Evolutionary conservation across 1,284 basidiomycete genomes (phyloP).

Genomic region (Apiotrichum porosum): DNA sequence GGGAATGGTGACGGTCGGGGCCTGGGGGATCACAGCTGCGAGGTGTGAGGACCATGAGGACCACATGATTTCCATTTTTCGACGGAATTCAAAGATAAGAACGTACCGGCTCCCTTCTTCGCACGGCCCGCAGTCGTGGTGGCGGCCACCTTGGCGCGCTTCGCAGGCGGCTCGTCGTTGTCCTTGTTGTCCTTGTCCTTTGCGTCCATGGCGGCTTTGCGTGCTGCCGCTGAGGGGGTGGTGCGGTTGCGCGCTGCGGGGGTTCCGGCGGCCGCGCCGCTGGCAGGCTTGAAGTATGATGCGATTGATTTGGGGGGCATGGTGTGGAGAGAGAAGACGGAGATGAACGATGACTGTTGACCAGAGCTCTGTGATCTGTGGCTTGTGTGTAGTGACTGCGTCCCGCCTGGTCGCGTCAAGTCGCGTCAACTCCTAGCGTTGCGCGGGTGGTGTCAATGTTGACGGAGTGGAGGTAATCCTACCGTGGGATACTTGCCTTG

Average conservation of each 20-base stretch:
- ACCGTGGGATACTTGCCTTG: no score
- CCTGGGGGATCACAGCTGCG: neutral
- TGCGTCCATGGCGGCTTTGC: slow-evolving; percentile 22
- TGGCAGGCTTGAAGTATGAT: slow-evolving; percentile 16
- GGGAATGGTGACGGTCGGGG: slow-evolving; percentile 7
- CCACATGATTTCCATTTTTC: no score
- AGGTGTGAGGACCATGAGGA: neutral
- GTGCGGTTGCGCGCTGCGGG: neutral
- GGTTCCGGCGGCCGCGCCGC: neutral
- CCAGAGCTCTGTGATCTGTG: no score
- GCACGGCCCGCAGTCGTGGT: no score
- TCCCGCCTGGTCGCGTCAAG: no score
- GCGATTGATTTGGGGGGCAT: slow-evolving; percentile 17
- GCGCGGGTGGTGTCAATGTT: no score
- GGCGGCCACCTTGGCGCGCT: slow-evolving; percentile 2
- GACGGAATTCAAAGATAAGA: no score
- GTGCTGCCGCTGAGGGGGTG: slow-evolving; percentile 22
- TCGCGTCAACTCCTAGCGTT: neutral
- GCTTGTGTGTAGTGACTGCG: no score
- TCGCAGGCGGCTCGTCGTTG: neutral
- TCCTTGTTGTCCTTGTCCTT: no score
- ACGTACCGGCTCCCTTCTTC: no score
- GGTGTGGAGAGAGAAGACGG: neutral
- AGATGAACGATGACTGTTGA: no score
- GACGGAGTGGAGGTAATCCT: no score